Evolutionary conservation across 2,329 filamentous ascomycete genomes (phyloP).

Genomic region (Fusarium graminum): DNA sequence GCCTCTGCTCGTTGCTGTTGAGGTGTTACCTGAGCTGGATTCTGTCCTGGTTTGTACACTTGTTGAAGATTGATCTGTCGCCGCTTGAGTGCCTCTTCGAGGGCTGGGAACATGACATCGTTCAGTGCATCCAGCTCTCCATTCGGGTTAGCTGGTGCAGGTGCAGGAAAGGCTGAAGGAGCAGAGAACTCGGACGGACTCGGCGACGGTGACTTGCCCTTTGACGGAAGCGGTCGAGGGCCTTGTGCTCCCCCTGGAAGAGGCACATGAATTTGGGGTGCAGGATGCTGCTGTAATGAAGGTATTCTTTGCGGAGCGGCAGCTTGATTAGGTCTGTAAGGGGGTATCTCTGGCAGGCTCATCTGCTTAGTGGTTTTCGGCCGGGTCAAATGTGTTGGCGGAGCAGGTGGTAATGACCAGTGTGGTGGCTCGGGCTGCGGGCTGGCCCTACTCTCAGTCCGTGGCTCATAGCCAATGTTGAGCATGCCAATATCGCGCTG

Average conservation of each 20-base stretch:
- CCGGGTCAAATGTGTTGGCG: slow-evolving; percentile 54
- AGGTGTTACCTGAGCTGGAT: slow-evolving; percentile 63
- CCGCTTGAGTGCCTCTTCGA: slow-evolving; percentile 90
- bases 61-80: slow-evolving; percentile 74
- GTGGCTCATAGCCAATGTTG: slow-evolving; percentile 57
- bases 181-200: slow-evolving; percentile 52
- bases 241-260: slow-evolving; percentile 39
- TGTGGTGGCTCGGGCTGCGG: slow-evolving; percentile 33
- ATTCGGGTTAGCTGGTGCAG: slow-evolving; percentile 68
- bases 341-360: slow-evolving; percentile 67
- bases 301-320: slow-evolving; percentile 49
- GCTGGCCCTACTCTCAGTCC: slow-evolving; percentile 26
- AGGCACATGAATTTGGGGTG: slow-evolving; percentile 42
- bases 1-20: slow-evolving; percentile 76
- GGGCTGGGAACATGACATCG: slow-evolving; percentile 91
- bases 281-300: slow-evolving; percentile 48
- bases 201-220: slow-evolving; percentile 52
- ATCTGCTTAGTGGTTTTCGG: slow-evolving; percentile 60
- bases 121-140: slow-evolving; percentile 87
- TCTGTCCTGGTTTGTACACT: slow-evolving; percentile 58
- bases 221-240: slow-evolving; percentile 48
- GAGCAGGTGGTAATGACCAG: slow-evolving; percentile 47
- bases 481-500: slow-evolving; percentile 71
- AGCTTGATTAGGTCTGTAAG: slow-evolving; percentile 60
- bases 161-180: slow-evolving; percentile 67